A percentile compares a stretch with the other conserved stretches of the same genome.
These are phyloP conservation scores for Paecilomyces dactylethromorphus DNA, from an alignment of 2,329 filamentous ascomycete species.

Conservation along the genomic window DNA sequence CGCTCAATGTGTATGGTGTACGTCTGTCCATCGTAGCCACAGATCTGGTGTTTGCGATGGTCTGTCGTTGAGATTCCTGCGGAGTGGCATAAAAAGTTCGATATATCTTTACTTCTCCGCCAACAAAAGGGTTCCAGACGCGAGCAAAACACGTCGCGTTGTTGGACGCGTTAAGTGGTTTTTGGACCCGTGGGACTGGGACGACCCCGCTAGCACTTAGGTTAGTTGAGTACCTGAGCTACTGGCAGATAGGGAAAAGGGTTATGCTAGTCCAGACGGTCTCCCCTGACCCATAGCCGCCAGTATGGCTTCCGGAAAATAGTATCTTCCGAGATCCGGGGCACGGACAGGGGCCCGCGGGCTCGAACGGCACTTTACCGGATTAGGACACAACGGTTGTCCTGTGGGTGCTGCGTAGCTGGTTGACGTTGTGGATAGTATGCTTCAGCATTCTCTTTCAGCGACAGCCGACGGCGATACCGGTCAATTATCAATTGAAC, in stretches of 20 bases:
- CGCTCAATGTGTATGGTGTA: conserved; percentile 77
- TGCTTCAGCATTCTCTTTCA: neutral
- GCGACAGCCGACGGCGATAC: neutral
- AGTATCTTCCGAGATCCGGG: neutral
- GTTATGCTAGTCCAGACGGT: neutral
- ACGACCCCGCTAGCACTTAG: neutral
- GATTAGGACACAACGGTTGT: neutral
- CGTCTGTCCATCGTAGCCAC: conserved; percentile 67
- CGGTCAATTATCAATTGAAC: neutral
- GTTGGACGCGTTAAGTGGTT: conserved; percentile 35
- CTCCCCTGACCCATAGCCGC: neutral
- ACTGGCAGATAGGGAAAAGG: neutral
- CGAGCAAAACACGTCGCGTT: conserved; percentile 30
- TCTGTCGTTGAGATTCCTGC: conserved; percentile 6
- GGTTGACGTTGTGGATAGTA: neutral
- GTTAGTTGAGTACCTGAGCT: neutral
- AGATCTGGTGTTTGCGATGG: conserved; percentile 7
- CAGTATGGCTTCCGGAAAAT: neutral
- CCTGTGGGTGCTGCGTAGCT: neutral
- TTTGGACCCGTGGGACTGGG: conserved; percentile 3
- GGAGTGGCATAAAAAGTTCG: conserved; percentile 1
- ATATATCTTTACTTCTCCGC: conserved; percentile 4
- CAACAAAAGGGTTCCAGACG: conserved; percentile 9
- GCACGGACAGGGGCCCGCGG: neutral
- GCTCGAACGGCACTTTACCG: neutral